These are phyloP conservation scores for Trichoderma simmonsii DNA, from an alignment of 2,329 filamentous ascomycete species.

Conservation along the genomic window DNA sequence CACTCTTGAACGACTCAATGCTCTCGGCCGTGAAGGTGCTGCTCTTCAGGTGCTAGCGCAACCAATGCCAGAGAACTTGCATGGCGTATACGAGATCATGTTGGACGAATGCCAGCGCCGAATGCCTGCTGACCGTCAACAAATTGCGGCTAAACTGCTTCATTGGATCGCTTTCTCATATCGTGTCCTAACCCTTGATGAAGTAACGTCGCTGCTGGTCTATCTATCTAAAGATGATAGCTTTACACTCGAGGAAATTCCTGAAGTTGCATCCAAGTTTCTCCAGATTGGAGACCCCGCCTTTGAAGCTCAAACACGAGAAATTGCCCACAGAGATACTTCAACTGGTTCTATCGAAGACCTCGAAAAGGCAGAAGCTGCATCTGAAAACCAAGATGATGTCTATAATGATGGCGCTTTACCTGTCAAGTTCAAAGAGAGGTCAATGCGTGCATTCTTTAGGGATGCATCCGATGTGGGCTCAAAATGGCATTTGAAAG, in stretches of 20 bases:
- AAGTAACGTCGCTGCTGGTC: constrained; percentile 25
- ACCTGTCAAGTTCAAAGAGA: constrained; percentile 30
- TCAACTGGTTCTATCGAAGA: constrained; percentile 21
- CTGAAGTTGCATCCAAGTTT: constrained; percentile 26
- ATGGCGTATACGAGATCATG: constrained; percentile 28
- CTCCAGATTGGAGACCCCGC: constrained; percentile 27
- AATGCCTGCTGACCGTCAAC: constrained; percentile 20
- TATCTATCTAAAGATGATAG: constrained; percentile 19
- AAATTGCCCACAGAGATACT: background rate
- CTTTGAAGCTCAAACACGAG: constrained; percentile 24
- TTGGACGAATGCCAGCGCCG: constrained; percentile 29
- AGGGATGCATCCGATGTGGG: constrained; percentile 13
- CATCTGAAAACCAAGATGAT: constrained; percentile 16
- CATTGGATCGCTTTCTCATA: constrained; percentile 31
- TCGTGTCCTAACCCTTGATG: constrained; percentile 22
- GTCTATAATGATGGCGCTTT: constrained; percentile 28
- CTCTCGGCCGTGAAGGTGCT: constrained; percentile 33
- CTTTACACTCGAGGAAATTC: constrained; percentile 30
- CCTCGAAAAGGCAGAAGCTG: constrained; percentile 20
- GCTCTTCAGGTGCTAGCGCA: constrained; percentile 30
- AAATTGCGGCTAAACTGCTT: constrained; percentile 24
- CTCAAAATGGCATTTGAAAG: constrained; percentile 10
- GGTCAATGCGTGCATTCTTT: constrained; percentile 31
- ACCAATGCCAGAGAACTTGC: constrained; percentile 24
- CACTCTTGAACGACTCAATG: constrained; percentile 30